Evolutionary conservation across 116 monocot genomes (phyloP).

Genomic region (Posidonia oceanica): DNA sequence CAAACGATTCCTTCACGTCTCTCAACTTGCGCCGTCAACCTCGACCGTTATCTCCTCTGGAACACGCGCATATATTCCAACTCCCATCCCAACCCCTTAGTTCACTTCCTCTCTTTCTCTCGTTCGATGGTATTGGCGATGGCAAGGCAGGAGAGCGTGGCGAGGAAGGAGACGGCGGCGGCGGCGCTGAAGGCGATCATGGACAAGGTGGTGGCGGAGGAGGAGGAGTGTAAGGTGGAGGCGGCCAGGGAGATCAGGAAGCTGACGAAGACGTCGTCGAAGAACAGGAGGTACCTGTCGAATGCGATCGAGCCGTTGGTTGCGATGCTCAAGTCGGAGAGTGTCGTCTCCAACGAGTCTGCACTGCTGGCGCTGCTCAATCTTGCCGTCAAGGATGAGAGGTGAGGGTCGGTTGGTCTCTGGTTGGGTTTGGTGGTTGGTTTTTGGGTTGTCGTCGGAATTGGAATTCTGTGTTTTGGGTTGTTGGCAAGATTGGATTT

Average conservation of each 20-base stretch:
- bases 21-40: no score
- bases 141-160: neutral
- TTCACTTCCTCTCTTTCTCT: no score
- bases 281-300: constrained; percentile 43
- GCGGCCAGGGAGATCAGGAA: constrained; percentile 65
- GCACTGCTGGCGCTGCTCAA: constrained; percentile 68
- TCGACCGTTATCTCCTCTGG: no score
- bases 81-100: no score
- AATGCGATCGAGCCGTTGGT: constrained; percentile 58
- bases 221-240: constrained; percentile 19
- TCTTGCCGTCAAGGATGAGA: constrained; percentile 78
- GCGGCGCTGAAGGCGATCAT: constrained; percentile 11
- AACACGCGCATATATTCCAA: no score
- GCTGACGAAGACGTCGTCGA: constrained; percentile 62
- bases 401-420: constrained; percentile 15
- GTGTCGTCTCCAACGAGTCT: constrained; percentile 20
- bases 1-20: no score
- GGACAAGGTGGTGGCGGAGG: constrained; percentile 28
- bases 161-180: neutral
- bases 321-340: constrained; percentile 35
- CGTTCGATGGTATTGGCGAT: neutral
- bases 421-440: neutral
- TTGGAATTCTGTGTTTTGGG: neutral
- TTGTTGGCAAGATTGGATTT: no score
- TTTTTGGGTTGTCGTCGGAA: neutral